These are phyloP conservation scores for Metarhizium anisopliae DNA, from an alignment of 2,329 filamentous ascomycete genomes.

Conservation along the genomic window DNA sequence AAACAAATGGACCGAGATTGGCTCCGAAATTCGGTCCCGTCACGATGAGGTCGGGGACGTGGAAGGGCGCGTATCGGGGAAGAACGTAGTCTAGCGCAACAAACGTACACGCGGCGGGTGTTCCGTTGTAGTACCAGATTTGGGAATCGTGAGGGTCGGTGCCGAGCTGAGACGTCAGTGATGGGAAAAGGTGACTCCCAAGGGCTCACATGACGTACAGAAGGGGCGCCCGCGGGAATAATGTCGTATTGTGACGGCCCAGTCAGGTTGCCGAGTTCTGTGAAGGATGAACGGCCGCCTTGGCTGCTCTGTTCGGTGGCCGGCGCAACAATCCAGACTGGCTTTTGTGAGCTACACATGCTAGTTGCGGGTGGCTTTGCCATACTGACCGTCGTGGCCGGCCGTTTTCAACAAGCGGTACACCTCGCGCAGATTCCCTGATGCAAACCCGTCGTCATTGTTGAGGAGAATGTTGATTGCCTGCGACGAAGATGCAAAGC, in stretches of 20 bases:
- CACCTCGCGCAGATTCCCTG: slow-evolving; percentile 19
- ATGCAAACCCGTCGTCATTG: slow-evolving; percentile 23
- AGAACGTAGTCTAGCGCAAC: slow-evolving; percentile 48
- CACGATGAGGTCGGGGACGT: slow-evolving; percentile 43
- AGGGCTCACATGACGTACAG: slow-evolving; percentile 10
- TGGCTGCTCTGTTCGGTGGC: slow-evolving; percentile 21
- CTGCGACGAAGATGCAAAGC: slow-evolving; percentile 10
- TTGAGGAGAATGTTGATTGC: slow-evolving; percentile 21
- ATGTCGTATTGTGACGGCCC: slow-evolving; percentile 17
- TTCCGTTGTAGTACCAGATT: slow-evolving; percentile 55
- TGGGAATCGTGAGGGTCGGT: slow-evolving; percentile 40
- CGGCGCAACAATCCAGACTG: slow-evolving; percentile 22
- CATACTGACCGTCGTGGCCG: slow-evolving; percentile 17
- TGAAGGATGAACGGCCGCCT: slow-evolving; percentile 19
- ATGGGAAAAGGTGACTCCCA: neutral
- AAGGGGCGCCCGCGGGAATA: slow-evolving; percentile 19
- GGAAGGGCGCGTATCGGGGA: slow-evolving; percentile 36
- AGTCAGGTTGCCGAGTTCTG: slow-evolving; percentile 18
- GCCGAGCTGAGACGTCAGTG: slow-evolving; percentile 23
- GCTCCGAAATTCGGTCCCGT: slow-evolving; percentile 47
- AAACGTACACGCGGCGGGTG: slow-evolving; percentile 45
- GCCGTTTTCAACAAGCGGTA: slow-evolving; percentile 20
- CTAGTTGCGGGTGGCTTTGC: neutral
- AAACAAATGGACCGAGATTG: slow-evolving; percentile 45
- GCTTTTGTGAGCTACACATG: neutral